These are phyloP conservation scores for Starmerella bombi DNA, from an alignment of 805 yeast genomes.

Conservation along the genomic window DNA sequence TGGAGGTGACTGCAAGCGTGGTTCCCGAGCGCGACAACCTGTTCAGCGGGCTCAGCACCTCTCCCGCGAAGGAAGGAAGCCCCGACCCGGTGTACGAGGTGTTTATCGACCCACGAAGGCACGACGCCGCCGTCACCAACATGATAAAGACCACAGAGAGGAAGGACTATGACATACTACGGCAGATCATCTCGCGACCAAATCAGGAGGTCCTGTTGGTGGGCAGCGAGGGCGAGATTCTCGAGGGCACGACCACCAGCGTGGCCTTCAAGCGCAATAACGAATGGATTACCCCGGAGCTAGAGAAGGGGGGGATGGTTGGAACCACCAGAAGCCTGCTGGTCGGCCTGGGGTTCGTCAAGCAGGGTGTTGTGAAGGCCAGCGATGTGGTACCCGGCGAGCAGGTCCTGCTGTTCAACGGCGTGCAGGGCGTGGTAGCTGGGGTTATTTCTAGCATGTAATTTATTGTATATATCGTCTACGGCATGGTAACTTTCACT, in stretches of 20 bases:
- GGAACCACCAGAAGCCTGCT: conserved; percentile 67
- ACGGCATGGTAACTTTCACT: background rate
- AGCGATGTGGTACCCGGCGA: conserved; percentile 50
- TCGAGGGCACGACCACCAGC: conserved; percentile 77
- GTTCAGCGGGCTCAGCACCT: conserved; percentile 22
- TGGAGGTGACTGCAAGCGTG: conserved; percentile 29
- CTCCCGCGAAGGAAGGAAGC: conserved; percentile 14
- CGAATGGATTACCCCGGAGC: conserved; percentile 70
- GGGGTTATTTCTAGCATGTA: too few species aligned
- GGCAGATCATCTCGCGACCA: conserved; percentile 31
- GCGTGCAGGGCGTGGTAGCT: conserved; percentile 53
- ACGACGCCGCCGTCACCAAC: conserved; percentile 37
- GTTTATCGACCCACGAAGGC: conserved; percentile 37
- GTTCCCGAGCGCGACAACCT: conserved; percentile 24
- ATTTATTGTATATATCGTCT: background rate
- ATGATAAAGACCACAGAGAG: conserved; percentile 78
- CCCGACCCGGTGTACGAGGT: conserved; percentile 40
- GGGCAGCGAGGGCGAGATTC: conserved; percentile 45
- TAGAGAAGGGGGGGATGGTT: conserved; percentile 64
- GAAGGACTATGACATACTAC: conserved; percentile 46
- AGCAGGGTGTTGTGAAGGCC: conserved; percentile 39
- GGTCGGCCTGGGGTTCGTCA: conserved; percentile 38
- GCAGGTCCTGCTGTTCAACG: conserved; percentile 63
- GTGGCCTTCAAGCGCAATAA: conserved; percentile 48
- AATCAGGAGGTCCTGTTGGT: conserved; percentile 54